These are phyloP conservation scores for Colletotrichum cordylinicola DNA, from an alignment of 2,329 filamentous ascomycete species.

Conservation along the genomic window DNA sequence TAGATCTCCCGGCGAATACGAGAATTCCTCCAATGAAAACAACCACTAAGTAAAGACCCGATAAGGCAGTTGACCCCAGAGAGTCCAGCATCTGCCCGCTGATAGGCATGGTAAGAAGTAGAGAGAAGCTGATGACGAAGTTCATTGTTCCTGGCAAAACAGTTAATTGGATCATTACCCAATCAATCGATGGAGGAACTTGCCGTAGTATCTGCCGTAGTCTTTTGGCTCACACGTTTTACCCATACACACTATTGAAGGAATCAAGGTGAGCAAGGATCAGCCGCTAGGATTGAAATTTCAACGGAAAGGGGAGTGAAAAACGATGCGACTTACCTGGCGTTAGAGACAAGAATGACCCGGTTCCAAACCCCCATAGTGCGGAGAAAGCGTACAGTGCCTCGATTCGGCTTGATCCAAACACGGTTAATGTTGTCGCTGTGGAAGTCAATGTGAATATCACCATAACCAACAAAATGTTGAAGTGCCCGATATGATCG, in stretches of 20 bases:
- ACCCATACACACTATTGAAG: conserved; percentile 45
- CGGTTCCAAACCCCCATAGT: conserved; percentile 53
- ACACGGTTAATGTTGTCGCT: conserved; percentile 48
- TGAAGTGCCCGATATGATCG: conserved; percentile 50
- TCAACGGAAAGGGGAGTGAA: not conserved
- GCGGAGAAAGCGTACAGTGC: conserved; percentile 50
- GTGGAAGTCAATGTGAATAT: conserved; percentile 35
- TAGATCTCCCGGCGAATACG: conserved; percentile 29
- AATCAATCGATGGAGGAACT: not conserved
- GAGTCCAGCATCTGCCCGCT: conserved; percentile 49
- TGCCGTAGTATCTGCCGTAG: conserved; percentile 34
- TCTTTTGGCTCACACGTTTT: conserved; percentile 51
- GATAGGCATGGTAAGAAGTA: conserved; percentile 49
- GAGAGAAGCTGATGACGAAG: conserved; percentile 48
- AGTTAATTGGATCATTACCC: not conserved
- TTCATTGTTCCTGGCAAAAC: conserved; percentile 40
- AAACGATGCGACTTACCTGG: conserved; percentile 25
- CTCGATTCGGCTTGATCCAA: conserved; percentile 41
- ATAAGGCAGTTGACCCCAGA: conserved; percentile 46
- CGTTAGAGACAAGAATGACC: conserved; percentile 38
- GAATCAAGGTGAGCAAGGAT: not conserved
- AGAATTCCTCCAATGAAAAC: conserved; percentile 38
- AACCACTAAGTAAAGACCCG: conserved; percentile 50
- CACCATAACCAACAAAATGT: conserved; percentile 38
- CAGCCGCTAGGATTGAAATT: not conserved